A percentile compares a stretch with the other conserved stretches of the same genome.
phyloP scores from a whole-genome alignment of 139 green algal genomes.

The Chlorella sp. region DNA sequence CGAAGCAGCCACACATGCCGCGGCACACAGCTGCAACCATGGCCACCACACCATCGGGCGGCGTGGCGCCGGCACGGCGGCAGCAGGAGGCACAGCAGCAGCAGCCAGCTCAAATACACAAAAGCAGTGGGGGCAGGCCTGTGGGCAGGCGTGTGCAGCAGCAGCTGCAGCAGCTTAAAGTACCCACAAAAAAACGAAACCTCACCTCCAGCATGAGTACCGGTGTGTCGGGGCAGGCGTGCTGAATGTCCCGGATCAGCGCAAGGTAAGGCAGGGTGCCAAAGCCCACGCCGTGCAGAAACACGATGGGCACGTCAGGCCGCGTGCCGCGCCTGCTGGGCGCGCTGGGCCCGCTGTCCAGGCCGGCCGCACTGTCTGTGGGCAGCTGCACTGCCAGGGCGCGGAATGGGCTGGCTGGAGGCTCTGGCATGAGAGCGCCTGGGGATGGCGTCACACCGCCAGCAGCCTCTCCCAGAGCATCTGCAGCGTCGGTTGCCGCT shows the following conservation, averaged over 20 bases:
- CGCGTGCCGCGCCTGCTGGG: background rate
- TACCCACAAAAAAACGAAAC: background rate
- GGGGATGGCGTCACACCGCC: background rate
- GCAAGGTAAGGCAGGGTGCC: slow-evolving; percentile 60
- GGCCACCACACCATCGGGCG: too few relatives aligned
- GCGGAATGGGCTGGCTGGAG: background rate
- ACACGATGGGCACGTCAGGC: slow-evolving; percentile 53
- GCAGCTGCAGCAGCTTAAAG: too few relatives aligned
- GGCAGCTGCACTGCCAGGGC: background rate
- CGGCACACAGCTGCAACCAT: too few relatives aligned
- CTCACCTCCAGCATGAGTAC: slow-evolving; percentile 27
- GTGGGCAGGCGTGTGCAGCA: too few relatives aligned
- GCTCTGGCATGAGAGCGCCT: background rate
- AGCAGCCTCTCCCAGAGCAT: background rate
- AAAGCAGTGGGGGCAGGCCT: too few relatives aligned
- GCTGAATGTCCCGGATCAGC: slow-evolving; percentile 44
- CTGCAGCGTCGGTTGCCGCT: background rate
- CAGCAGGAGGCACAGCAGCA: too few relatives aligned
- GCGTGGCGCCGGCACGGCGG: too few relatives aligned
- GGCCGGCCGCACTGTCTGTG: background rate
- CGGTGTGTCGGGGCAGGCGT: slow-evolving; percentile 26
- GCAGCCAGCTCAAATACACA: too few relatives aligned
- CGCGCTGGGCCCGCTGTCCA: background rate
- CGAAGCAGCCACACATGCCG: too few relatives aligned
- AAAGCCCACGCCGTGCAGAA: slow-evolving; percentile 66